Base-by-base conservation (phyloP, 805 yeast species). In the Ascoidea asiatica region DNA sequence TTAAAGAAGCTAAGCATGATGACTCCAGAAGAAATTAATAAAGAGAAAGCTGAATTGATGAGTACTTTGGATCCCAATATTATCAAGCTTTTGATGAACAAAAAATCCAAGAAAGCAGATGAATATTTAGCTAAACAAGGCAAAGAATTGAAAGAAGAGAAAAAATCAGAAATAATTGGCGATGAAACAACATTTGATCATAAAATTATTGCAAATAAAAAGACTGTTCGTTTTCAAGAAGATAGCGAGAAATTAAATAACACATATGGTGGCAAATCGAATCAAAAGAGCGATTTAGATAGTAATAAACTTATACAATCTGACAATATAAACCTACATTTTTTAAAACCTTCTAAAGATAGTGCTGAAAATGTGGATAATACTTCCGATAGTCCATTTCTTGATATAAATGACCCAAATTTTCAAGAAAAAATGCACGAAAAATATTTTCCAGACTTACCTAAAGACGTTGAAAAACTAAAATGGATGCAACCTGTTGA, bases 401-500 rank as follows among this genome's bases (percentile, higher is more conserved):
- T 81, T 33, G 88, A 84, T 52, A 59, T 85, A 5, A 67, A 82
- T 54, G 95, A 82, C 59, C 92, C 94, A 1, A 70, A 80, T 8
- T 89, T 89, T 58, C 72, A 78, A 51, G 79, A 79, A 21, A 81
- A 87, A 55, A 64, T 92, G 43, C 92, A 88, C 54, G 82, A 78
- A 21, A 84, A 83, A 56, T 90, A 77, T 62, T 92, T 79, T 62
- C 97, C 99, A 1, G 90, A 88, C 51, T 66, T 92, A 43, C 95
- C 96, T 1, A 77, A 69, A 41, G 95, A 92, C 51, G 73, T 85
- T 0, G 79, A 76, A 38, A 82, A 85, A 53, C 60, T 92, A 46
- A 83, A 88, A 47, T 92, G 99, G 99, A 89, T 89, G 95, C 73
- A 80, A 46, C 78, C 84, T 2, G 73, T 80, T 1, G 66, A 73